Evolutionary conservation across 1,139 yeast genomes (phyloP).

Genomic region (Blastobotrys arbuscula): DNA sequence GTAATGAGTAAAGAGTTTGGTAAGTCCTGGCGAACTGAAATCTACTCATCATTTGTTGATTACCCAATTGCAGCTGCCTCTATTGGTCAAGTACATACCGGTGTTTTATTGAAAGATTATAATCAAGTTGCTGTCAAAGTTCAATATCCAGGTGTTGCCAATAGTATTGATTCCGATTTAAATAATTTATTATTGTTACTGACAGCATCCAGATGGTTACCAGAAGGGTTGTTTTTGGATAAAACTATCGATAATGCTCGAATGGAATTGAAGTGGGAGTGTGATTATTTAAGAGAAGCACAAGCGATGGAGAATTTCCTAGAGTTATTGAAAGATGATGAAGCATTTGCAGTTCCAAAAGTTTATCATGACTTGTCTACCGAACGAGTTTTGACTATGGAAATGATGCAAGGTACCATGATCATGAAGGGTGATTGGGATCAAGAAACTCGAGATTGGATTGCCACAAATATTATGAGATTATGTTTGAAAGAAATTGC

Average conservation of each 20-base stretch:
- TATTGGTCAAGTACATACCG: slow-evolving; percentile 93
- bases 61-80: slow-evolving; percentile 97
- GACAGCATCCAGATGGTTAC: slow-evolving; percentile 81
- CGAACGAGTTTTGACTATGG: slow-evolving; percentile 84
- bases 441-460: slow-evolving; percentile 71
- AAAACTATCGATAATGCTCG: slow-evolving; percentile 92
- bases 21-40: slow-evolving; percentile 62
- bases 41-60: slow-evolving; percentile 71
- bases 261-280: slow-evolving; percentile 92
- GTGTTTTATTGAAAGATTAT: slow-evolving; percentile 50
- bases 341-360: slow-evolving; percentile 71
- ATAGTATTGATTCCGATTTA: slow-evolving; percentile 88
- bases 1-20: slow-evolving; percentile 76
- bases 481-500: slow-evolving; percentile 82
- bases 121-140: slow-evolving; percentile 91
- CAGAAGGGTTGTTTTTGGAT: slow-evolving; percentile 88
- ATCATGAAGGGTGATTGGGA: slow-evolving; percentile 72
- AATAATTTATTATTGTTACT: slow-evolving; percentile 74
- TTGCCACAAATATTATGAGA: slow-evolving; percentile 82
- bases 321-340: slow-evolving; percentile 57
- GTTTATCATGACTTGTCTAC: slow-evolving; percentile 78
- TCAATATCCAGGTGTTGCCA: slow-evolving; percentile 97
- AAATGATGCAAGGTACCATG: slow-evolving; percentile 75
- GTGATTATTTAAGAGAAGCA: slow-evolving; percentile 92
- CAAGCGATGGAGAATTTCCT: slow-evolving; percentile 66